These are phyloP conservation scores for Epipyxis sp. DNA, from an alignment of 108 stramenopile species.

Conservation along the genomic window DNA sequence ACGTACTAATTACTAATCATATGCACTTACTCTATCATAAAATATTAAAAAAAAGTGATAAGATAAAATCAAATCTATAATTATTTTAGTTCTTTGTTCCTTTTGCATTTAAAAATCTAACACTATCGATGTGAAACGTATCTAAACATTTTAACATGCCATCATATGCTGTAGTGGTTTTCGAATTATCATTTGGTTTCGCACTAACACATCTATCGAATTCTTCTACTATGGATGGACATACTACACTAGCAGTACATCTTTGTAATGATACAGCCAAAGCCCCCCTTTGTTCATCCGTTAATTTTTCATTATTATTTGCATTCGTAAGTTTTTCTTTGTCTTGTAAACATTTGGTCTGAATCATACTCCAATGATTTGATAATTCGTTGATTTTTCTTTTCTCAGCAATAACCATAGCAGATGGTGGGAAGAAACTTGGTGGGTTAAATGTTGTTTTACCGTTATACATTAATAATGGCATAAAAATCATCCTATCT, in stretches of 20 bases:
- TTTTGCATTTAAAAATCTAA: no score
- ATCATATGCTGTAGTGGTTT: neutral
- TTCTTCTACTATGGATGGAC: neutral
- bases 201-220: neutral
- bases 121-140: constrained; percentile 16
- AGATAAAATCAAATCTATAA: no score
- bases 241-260: constrained; percentile 12
- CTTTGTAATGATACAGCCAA: constrained; percentile 19
- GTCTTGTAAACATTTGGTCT: neutral
- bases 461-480: constrained; percentile 39
- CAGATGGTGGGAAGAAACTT: neutral
- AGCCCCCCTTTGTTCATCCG: neutral
- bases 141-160: constrained; percentile 25
- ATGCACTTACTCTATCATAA: no score
- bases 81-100: no score
- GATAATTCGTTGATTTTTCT: neutral
- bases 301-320: neutral
- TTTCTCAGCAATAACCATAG: constrained; percentile 14
- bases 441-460: neutral
- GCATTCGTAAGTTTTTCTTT: constrained; percentile 8
- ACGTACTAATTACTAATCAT: no score
- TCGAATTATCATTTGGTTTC: constrained; percentile 6
- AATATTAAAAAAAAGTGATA: no score
- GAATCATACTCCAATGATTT: neutral
- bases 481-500: constrained; percentile 73